Evolutionary conservation across 257 asterid species (phyloP), one percentile per base, ranked within the genome.

Genomic region (Solanum piurae): DNA sequence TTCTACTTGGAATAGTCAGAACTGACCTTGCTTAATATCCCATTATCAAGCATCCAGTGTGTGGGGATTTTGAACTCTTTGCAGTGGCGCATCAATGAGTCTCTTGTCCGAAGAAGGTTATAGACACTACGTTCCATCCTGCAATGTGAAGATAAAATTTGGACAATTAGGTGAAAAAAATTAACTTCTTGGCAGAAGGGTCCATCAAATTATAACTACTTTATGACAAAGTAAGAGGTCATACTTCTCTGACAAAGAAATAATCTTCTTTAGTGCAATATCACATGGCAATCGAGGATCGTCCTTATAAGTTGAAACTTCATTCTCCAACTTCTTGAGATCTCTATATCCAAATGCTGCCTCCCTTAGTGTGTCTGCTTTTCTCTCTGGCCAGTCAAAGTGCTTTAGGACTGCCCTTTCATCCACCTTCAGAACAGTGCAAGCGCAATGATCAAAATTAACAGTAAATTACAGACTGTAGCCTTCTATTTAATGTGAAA

Each of bases 331-430:
- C 89, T 91, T 96, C 92, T 92, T 95, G 66, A 96, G 90, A 89
- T 96, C 99, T 91, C 94, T 91, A 84, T 93, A 96, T 74, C 97
- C 96, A 87, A 96, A 96, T 29, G 99, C 98, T 20, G 98, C 98
- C 91, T 96, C 99, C 72, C 99, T 90, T 86, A 96, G 87, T 23
- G 97, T 93, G 86, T 96, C 99, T 0, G 99, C 99, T 87, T 95
- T 96, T 91, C 92, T 96, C 92, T 96, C 98, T 66, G 99, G 99
- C 99, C 99, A 96, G 44, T 95, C 96, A 37, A 96, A 96, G 94
- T 96, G 99, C 93, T 95, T 96, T 89, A 96, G 89, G 83, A 96
- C 99, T 82, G 99, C 99, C 91, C 98, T 93, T 86, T 96, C 99
- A 25, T 96, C 99, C 91, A 95, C 99, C 99, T 96, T 85, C 86